Evolutionary conservation across 2,329 filamentous ascomycete species (phyloP).

Genomic region (Colletotrichum sp.): DNA sequence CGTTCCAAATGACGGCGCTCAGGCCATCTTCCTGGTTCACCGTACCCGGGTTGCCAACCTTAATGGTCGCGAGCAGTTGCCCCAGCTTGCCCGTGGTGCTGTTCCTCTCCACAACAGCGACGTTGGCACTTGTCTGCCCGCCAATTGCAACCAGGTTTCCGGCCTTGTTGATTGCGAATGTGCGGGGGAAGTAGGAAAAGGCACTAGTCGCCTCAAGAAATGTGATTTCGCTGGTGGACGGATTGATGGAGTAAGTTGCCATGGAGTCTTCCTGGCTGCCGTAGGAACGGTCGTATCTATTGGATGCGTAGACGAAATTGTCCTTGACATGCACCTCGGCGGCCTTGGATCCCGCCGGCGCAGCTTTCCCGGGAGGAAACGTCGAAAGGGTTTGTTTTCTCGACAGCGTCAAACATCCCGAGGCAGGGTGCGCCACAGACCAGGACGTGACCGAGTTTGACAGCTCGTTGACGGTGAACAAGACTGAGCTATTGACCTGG

Average conservation of each 20-base stretch:
- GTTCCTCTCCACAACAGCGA: conserved; percentile 63
- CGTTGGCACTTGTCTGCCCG: conserved; percentile 63
- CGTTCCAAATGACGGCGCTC: conserved; percentile 52
- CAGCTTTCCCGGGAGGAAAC: conserved; percentile 44
- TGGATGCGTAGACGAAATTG: conserved; percentile 64
- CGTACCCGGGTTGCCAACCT: conserved; percentile 43
- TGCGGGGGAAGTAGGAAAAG: conserved; percentile 65
- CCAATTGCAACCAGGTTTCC: conserved; percentile 67
- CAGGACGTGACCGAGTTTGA: conserved; percentile 56
- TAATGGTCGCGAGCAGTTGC: conserved; percentile 43
- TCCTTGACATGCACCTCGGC: conserved; percentile 59
- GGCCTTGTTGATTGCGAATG: conserved; percentile 64
- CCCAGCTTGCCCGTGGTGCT: conserved; percentile 59
- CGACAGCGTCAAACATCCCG: conserved; percentile 49
- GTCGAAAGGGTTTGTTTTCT: conserved; percentile 51
- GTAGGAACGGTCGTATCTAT: conserved; percentile 66
- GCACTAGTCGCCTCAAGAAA: conserved; percentile 61
- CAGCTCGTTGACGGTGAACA: conserved; percentile 53
- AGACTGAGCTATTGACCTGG: conserved; percentile 28
- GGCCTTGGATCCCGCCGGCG: conserved; percentile 52
- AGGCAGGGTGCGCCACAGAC: conserved; percentile 47
- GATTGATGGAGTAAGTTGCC: conserved; percentile 53
- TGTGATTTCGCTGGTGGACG: conserved; percentile 49
- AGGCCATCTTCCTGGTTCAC: conserved; percentile 51
- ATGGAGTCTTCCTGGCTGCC: conserved; percentile 59